Percentiles rank a stretch among this genome's conserved stretches.
Conservation (phyloP, 2,329 filamentous ascomycete species). For the Lasiodiplodia sp. region DNA sequence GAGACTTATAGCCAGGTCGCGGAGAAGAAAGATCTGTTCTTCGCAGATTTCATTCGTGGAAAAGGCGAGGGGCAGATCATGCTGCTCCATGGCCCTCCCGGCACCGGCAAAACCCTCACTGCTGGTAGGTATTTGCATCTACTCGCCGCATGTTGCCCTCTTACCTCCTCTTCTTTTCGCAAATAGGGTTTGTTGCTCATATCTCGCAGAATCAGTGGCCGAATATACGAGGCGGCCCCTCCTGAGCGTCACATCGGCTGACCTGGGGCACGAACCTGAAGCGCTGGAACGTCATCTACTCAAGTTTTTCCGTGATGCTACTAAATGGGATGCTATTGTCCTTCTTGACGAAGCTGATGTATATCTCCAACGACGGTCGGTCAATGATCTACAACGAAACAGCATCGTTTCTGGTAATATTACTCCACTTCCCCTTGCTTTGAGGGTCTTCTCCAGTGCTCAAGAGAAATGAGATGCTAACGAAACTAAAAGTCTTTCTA, state of each 20-base stretch:
- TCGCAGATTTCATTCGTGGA: conserved; percentile 18
- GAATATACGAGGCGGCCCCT: conserved; percentile 38
- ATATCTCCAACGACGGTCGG: conserved; percentile 43
- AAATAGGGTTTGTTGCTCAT: conserved; percentile 1
- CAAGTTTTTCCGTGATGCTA: conserved; percentile 33
- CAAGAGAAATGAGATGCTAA: no score
- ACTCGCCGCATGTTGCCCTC: no score
- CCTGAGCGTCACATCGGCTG: conserved; percentile 34
- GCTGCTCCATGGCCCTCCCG: neutral
- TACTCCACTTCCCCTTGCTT: no score
- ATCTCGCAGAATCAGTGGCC: conserved; percentile 35
- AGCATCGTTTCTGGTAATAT: neutral
- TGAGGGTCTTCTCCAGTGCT: no score
- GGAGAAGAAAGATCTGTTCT: conserved; percentile 10
- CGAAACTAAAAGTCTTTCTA: neutral
- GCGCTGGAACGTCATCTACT: conserved; percentile 33
- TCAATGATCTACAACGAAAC: neutral
- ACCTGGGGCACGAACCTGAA: conserved; percentile 34
- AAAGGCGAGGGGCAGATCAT: neutral
- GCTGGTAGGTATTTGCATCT: neutral
- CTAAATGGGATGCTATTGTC: conserved; percentile 38
- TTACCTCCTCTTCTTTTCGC: no score
- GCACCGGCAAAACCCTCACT: neutral
- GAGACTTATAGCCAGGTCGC: conserved; percentile 19
- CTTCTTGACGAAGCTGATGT: conserved; percentile 49